Base-by-base conservation (phyloP, 2,329 filamentous ascomycete species). In the Botrytis galanthina region DNA sequence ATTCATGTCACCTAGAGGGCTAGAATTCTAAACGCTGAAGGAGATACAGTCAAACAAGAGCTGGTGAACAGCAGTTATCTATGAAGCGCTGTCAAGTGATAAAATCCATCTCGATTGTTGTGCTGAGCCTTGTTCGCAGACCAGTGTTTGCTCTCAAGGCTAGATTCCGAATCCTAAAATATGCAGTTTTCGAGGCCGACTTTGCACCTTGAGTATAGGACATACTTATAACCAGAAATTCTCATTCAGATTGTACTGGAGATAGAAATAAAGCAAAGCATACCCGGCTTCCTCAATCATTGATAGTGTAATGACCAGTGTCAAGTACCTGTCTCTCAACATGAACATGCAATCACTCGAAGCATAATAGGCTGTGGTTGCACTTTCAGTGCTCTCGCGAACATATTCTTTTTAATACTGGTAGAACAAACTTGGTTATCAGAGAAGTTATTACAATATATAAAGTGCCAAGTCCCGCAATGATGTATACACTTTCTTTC, bases 351-450 rank as follows among this genome's bases (percentile, higher is more conserved):
- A 51, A 51, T 54, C 12, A 54, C 46, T 54, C 16, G 26, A 67
- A 29, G 46, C 16, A 39, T 42, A 10, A 39, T 1, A 54, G 37
- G 2, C 35, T 20, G 1, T 1, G 5, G n/a, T n/a, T 39, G 14
- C 29, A 54, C 8, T 10, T 54, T 54, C 14, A 2, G 8, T 32
- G 8, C 46, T 67, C 46, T 54, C 1, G 8, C 4, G 1, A 18
- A 18, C n/a, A n/a, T 6, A 12, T 4, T 12, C 1, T 22, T 22
- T 8, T 20, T 6, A 37, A 3, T 10, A 12, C 0, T 7, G 26
- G 22, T 54, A 12, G n/a, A 37, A 29, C 7, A 16, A 16, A 29
- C 6, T 67, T n/a, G 32, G 22, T 2, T 51, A 5, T 14, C 5
- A 32, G 18, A 46, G n/a, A 61, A 26, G 6, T 1, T 4, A 16